Base-by-base conservation (phyloP, 768 basidiomycete genomes). In the Hydnomerulius pinastri region DNA sequence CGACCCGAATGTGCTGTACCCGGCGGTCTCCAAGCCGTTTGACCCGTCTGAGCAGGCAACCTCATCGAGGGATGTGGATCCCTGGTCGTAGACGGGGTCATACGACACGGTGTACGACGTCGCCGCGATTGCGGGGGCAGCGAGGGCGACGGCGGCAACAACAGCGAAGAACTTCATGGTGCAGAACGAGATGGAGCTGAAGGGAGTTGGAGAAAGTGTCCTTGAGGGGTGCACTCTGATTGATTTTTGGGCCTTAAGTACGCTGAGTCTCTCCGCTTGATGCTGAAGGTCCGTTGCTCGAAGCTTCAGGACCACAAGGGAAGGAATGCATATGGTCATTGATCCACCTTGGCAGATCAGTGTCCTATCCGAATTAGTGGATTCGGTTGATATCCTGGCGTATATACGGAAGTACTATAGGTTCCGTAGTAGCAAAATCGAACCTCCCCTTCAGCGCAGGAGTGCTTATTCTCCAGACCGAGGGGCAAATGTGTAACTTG, bases 1-100 rank as follows among this genome's bases (percentile, higher is more conserved):
- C 30, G 70, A 67, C 12, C 70, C 73, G 43, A 85, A 79, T 30
- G 75, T 82, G 4, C 66, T 72, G 66, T 71, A 85, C 21, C 60
- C 73, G 17, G 40, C 65, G 12, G 73, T 72, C 11, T 74, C 28
- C 18, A 86, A 69, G 12, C 83, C 83, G 47, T 82, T 69, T 20
- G 65, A 50, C 7, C 83, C 83, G 55, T 79, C 68, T 1, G 78
- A 80, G 69, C 82, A 83, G 37, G 75, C 70, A 32, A 80, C 73
- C 3, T 57, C 65, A 57, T 62, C 49, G 18, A 85, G 69, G 10
- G 77, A 77, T 21, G 59, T 59, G 8, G 43, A 37, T 3, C 51
- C 48, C 9, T 74, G 65, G 66, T 85, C 86, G 64, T 82, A 87
- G 3, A 65, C 46, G 15, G 66, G 36, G 68, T 85, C 81, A 58